Conservation (phyloP, 495 filamentous ascomycete genomes). For the Monascus purpureus region DNA sequence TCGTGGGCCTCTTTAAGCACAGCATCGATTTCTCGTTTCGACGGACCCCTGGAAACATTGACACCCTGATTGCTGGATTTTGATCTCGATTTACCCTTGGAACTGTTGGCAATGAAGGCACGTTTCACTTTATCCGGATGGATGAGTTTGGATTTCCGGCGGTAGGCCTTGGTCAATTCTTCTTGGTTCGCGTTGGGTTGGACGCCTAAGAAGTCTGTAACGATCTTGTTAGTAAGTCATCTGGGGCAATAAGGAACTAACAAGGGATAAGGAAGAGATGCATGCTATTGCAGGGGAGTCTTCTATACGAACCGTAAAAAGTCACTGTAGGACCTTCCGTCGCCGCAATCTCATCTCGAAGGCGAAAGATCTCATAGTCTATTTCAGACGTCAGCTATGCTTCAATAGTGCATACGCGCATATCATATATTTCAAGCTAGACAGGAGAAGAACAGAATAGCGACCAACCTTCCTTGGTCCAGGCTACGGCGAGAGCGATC, state of each 20-base stretch:
- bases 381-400: slow-evolving; percentile 4
- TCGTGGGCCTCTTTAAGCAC: slow-evolving; percentile 66
- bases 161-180: slow-evolving; percentile 86
- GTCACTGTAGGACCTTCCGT: slow-evolving; percentile 68
- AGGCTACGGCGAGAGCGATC: slow-evolving; percentile 52
- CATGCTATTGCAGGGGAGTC: background rate
- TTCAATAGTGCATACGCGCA: slow-evolving; percentile 2
- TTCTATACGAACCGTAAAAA: slow-evolving; percentile 57
- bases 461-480: slow-evolving; percentile 67
- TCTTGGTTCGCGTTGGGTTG: slow-evolving; percentile 61
- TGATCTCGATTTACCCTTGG: slow-evolving; percentile 44
- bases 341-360: slow-evolving; percentile 69
- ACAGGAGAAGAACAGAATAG: too few relatives aligned
- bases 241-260: too few relatives aligned
- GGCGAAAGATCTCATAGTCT: slow-evolving; percentile 97
- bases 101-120: slow-evolving; percentile 57
- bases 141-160: slow-evolving; percentile 63
- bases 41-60: slow-evolving; percentile 56
- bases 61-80: slow-evolving; percentile 43
- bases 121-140: slow-evolving; percentile 95
- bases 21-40: slow-evolving; percentile 54
- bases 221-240: background rate
- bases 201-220: slow-evolving; percentile 65
- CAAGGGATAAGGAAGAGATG: too few relatives aligned
- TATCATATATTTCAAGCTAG: too few relatives aligned